Evolutionary conservation across 345 rosid genomes (phyloP).

Genomic region (Physaria fendleri): DNA sequence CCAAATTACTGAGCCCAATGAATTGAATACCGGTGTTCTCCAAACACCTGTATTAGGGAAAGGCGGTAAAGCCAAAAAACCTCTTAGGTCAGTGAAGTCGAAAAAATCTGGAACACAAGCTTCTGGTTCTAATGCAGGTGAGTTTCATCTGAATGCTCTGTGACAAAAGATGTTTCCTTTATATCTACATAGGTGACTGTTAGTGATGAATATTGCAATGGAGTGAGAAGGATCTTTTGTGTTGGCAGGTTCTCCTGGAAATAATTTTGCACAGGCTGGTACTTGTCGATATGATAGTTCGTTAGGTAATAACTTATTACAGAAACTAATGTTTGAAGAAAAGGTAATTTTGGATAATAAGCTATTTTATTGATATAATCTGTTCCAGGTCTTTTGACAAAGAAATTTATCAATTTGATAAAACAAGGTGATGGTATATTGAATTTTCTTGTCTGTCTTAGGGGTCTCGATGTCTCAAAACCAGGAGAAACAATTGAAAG

Average conservation of each 20-base stretch:
- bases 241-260: conserved; percentile 87
- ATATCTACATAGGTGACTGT: too few species aligned
- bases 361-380: not conserved
- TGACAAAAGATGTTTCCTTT: too few species aligned
- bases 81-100: conserved; percentile 53
- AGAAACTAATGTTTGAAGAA: not conserved
- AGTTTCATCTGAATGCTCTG: conserved; percentile 17
- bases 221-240: conserved; percentile 23
- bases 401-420: conserved; percentile 90
- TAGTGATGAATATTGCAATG: not conserved
- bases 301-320: conserved; percentile 48
- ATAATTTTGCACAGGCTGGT: conserved; percentile 70
- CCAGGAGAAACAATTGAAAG: conserved; percentile 73
- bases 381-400: conserved; percentile 85
- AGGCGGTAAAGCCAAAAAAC: conserved; percentile 60
- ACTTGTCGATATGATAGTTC: conserved; percentile 99
- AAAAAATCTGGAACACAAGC: conserved; percentile 55
- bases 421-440: conserved; percentile 57
- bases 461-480: conserved; percentile 89
- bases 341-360: not conserved
- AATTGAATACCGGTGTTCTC: conserved; percentile 41
- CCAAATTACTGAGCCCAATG: conserved; percentile 49
- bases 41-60: conserved; percentile 77
- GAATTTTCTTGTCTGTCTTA: conserved; percentile 25
- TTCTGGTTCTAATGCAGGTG: conserved; percentile 62